A percentile compares a stretch with the other conserved stretches of the same genome.
These are phyloP conservation scores for Lyophyllum atratum DNA, from an alignment of 768 basidiomycete species.

Conservation along the genomic window DNA sequence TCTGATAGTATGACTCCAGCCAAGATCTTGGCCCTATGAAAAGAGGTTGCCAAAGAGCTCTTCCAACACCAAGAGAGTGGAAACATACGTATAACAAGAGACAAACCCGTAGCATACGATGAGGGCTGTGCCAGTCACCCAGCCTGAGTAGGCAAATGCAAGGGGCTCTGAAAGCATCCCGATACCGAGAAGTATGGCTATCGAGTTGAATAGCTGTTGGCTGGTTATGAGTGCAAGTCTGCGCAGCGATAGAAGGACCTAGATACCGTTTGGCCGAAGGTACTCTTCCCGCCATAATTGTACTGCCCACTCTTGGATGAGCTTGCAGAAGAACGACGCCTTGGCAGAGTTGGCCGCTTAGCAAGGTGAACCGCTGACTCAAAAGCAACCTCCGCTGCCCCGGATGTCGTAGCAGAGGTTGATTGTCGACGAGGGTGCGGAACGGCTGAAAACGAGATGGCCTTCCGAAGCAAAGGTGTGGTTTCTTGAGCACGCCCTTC, in stretches of 20 bases:
- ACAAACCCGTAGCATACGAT: conserved; percentile 77
- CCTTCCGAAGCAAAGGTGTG: conserved; percentile 38
- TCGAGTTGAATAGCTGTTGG: conserved; percentile 81
- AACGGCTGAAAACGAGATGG: conserved; percentile 28
- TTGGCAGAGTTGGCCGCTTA: not conserved
- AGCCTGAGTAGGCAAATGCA: conserved; percentile 91
- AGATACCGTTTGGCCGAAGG: conserved; percentile 72
- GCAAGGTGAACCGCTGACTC: not conserved
- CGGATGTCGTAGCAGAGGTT: not conserved
- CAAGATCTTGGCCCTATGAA: conserved; percentile 78
- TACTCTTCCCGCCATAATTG: conserved; percentile 57
- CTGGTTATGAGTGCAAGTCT: conserved; percentile 4
- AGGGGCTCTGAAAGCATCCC: conserved; percentile 89
- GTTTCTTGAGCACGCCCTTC: conserved; percentile 19
- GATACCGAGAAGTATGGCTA: conserved; percentile 83
- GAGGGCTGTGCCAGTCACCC: conserved; percentile 75
- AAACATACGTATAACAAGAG: conserved; percentile 85
- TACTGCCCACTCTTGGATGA: conserved; percentile 31
- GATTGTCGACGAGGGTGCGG: conserved; percentile 15
- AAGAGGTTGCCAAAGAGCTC: not conserved
- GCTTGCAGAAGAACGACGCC: conserved; percentile 33
- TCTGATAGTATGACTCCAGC: conserved; percentile 76
- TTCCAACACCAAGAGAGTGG: not conserved
- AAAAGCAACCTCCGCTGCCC: not conserved
- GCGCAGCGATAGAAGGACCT: not conserved